Percentiles rank a stretch among this genome's conserved stretches.
Evolutionary conservation across 805 yeast genomes (phyloP).

Genomic region (Alloascoidea hylecoeti): DNA sequence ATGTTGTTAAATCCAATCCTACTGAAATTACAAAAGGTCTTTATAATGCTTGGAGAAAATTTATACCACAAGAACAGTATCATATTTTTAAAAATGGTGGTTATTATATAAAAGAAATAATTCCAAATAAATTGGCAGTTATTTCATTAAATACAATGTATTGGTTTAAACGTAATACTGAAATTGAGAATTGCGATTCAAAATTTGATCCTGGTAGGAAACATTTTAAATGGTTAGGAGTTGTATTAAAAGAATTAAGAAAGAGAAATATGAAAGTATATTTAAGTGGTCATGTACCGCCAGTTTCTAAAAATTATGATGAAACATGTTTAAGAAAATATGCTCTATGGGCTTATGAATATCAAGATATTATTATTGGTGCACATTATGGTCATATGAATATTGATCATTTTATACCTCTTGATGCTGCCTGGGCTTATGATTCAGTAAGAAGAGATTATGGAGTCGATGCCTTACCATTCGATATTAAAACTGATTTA

Average conservation of each 20-base stretch:
- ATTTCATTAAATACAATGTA: constrained; percentile 64
- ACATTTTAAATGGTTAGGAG: constrained; percentile 61
- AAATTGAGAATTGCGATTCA: constrained; percentile 67
- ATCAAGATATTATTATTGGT: constrained; percentile 69
- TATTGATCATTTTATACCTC: constrained; percentile 66
- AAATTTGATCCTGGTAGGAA: constrained; percentile 58
- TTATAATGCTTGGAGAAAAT: constrained; percentile 54
- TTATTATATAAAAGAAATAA: constrained; percentile 56
- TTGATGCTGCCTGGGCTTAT: constrained; percentile 58
- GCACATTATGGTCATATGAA: constrained; percentile 81
- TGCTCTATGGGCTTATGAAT: constrained; percentile 65
- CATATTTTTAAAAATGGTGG: constrained; percentile 62
- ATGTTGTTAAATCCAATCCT: constrained; percentile 71
- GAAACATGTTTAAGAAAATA: constrained; percentile 57
- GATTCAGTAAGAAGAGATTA: constrained; percentile 15
- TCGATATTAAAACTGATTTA: too few species aligned
- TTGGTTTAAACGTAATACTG: constrained; percentile 58
- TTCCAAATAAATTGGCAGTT: constrained; percentile 62
- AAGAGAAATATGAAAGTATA: constrained; percentile 64
- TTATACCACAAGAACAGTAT: constrained; percentile 60
- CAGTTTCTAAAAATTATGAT: constrained; percentile 63
- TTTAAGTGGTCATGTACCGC: constrained; percentile 81
- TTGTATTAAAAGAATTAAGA: constrained; percentile 56
- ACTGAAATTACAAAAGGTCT: constrained; percentile 69
- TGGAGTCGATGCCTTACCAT: not conserved